Base-by-base conservation (phyloP, 768 basidiomycete species). In the Boletus subcaerulescens region DNA sequence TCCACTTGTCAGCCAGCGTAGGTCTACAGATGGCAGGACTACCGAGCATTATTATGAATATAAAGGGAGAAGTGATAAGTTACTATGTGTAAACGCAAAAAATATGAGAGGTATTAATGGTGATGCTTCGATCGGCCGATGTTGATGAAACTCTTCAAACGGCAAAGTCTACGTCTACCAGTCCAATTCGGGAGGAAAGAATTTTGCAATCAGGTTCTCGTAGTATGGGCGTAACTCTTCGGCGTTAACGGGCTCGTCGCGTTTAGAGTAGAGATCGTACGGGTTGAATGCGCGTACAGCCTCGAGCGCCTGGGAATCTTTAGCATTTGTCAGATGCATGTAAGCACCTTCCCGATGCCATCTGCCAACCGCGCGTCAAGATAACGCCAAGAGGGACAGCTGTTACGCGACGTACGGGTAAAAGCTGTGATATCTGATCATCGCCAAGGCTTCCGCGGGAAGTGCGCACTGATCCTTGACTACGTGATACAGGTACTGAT, bases 341-440 rank as follows among this genome's bases (percentile, higher is more conserved):
- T 96, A 96, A 1, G 93, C 93, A 51, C 80, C 80, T 66, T 94
- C 93, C 41, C 93, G 81, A 71, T 96, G 93, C 93, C 91, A 94
- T 26, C 82, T 83, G 60, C 18, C 24, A 52, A 43, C 3, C 10
- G 20, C 2, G 5, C 10, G 44, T 60, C 15, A 61, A 24, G 58
- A 49, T 36, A 29, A 40, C 24, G 41, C 26, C 47, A 32, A 0
- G 13, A 42, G 40, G 18, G 7, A 22, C 32, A 9, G 12, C 33
- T n/a, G 26, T 29, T 44, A 49, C 31, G 47, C 18, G 11, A 69
- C 82, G 48, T 63, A 84, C 72, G 93, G 93, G 74, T 95, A 96
- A 79, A 95, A 96, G 63, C 88, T 91, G 74, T 95, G 93, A 69
- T 91, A 96, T 32, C 93, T 84, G 65, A 96, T 92, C 93, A 96